Evolutionary conservation across 2,329 filamentous ascomycete species (phyloP).

Genomic region (Colletotrichum euphorbiae): DNA sequence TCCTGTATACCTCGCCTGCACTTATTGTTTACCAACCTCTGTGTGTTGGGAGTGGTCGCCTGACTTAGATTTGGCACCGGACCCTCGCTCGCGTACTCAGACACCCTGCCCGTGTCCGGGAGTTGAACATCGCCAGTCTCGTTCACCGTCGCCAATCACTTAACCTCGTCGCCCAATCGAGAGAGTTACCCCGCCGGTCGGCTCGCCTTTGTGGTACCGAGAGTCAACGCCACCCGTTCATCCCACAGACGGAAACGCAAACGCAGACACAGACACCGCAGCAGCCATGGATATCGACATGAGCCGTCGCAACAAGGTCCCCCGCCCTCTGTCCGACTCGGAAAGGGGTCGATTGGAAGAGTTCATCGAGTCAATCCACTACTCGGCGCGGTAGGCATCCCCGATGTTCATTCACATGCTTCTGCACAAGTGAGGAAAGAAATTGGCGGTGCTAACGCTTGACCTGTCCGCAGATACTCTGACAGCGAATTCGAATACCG

Average conservation of each 20-base stretch:
- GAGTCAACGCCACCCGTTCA: conserved; percentile 33
- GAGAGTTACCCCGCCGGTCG: conserved; percentile 24
- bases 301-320: conserved; percentile 86
- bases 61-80: conserved; percentile 23
- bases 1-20: conserved; percentile 38
- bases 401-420: background rate
- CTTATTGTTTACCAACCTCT: conserved; percentile 36
- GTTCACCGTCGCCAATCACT: conserved; percentile 16
- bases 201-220: conserved; percentile 32
- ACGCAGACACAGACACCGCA: conserved; percentile 19
- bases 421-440: conserved; percentile 1
- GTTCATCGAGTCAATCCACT: conserved; percentile 93
- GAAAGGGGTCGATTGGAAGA: conserved; percentile 90
- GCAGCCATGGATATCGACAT: conserved; percentile 74
- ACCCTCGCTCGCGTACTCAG: conserved; percentile 26
- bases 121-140: conserved; percentile 19
- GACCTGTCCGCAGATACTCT: conserved; percentile 75
- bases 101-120: conserved; percentile 18
- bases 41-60: conserved; percentile 30
- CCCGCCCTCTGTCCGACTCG: conserved; percentile 80
- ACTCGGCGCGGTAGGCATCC: conserved; percentile 80
- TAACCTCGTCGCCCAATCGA: conserved; percentile 9
- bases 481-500: conserved; percentile 96
- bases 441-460: conserved; percentile 2
- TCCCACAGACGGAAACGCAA: conserved; percentile 21